Base-by-base conservation (phyloP, 441 rosid species). In the Populus hybrid region DNA sequence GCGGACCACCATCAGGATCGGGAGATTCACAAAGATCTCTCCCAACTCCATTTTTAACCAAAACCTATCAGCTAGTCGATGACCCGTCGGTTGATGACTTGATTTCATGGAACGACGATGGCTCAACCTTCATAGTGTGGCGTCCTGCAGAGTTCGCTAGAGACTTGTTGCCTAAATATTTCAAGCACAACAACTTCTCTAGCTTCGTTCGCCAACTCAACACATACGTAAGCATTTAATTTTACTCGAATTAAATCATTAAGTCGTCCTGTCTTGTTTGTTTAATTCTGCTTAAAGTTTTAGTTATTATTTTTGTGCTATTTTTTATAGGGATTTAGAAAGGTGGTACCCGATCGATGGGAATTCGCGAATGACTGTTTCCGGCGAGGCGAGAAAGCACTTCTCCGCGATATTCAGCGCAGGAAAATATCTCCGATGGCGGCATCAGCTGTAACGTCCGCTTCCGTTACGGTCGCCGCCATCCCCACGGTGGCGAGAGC, bases 201-300 rank as follows among this genome's bases (percentile, higher is more conserved):
- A 91, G 97, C 84, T 94, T 94, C 75, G 98, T 94, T 65, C 98
- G 98, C 66, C 98, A 94, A 76, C 98, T 94, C 76, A 94, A 93
- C 65, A 94, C 98, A 71, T 94, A 94, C 83, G 98, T 94, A 83
- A 89, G 91, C 77, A 9, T 12, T 7, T 26, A 23, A 12, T 65
- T 8, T 14, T 12, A 14, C 57, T 46, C 19, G 57, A 12, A 12
- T 46, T 12, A 46, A 46, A 14, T 46, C 19, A 46, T 14, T 12
- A 69, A 18, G 16, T 19, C 32, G 53, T 64, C 42, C 11, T 70
- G n/a, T 74, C 14, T 71, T 19, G 8, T 28, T 16, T 9, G 24
- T 24, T 66, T 36, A 4, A 28, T 23, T 35, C 5, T 23, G 8
- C 59, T 19, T 16, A 40, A 40, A 40, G 50, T 40, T 40, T 40